Base-by-base conservation (phyloP, 2,329 filamentous ascomycete genomes). In the Sporothrix variecibatus region DNA sequence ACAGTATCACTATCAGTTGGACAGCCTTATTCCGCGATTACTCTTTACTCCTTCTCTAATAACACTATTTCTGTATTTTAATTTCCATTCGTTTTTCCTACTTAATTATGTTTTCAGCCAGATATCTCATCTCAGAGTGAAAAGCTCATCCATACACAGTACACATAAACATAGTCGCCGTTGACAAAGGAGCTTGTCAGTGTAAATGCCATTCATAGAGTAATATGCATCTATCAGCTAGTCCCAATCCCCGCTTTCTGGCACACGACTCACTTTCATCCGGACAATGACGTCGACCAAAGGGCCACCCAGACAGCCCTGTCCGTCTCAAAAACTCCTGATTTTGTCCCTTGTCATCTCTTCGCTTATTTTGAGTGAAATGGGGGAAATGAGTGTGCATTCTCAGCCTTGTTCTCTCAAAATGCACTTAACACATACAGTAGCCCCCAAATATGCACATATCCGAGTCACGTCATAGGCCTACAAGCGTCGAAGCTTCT, bases 401-500 rank as follows among this genome's bases (percentile, higher is more conserved):
- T 15, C 17, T 38, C 58, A 62, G 58, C 58, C 58, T 40, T 2
- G 58, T 5, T 49, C 43, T 4, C 4, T 49, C 31, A 34, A 38
- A 40, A 20, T 62, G 56, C 28, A 38, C 20, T n/a, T 23, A 8
- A 38, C 43, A 20, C 15, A 2, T 15, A 49, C 15, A 49, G 43
- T 7, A 56, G 51, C n/a, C 23, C 23, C n/a, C 51, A 56, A 46
- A 17, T 49, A 75, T 73, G 31, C 71, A 58, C 6, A n/a, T 75
- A 72, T 34, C 64, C 64, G 58, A 46, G 9, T 46, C 26, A 26
- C 71, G 71, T 73, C 73, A 75, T 64, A 56, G 51, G 51, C 20
- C 53, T 34, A 17, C 20, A 53, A 64, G 11, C 38, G 40, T 76
- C 73, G 75, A 76, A 76, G 74, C 75, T 76, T 76, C 75, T 76